Evolutionary conservation across 352 stramenopile genomes (phyloP), one percentile per base, ranked within the genome.

Genomic region (Halophytophthora batemanensis): DNA sequence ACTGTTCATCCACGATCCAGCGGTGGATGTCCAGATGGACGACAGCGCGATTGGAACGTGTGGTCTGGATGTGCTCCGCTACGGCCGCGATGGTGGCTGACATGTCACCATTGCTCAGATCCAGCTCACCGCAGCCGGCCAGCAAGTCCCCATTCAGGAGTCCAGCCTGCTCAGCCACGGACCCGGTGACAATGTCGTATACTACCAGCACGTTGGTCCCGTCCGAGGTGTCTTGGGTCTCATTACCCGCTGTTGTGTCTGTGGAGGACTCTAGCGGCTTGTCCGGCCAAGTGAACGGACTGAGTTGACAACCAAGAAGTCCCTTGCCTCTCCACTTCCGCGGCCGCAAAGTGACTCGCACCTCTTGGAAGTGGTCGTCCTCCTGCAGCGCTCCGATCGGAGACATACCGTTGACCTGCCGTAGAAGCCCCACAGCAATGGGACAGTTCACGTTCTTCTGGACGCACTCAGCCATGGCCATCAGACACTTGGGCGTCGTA

Each of bases 301-400:
- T 76, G 3, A 88, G 45, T 37, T 88, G 72, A 33, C 74, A 88
- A 0, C 77, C 77, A 2, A 88, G 66, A 2, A 88, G 51, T 0
- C 77, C 77, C 51, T 86, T 88, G 14, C 74, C 77, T 15, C 68
- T 64, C 77, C 77, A 88, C 50, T 88, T 85, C 1, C 54, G 71
- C 0, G 77, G 74, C 38, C 63, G 59, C 1, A 72, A 18, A 3
- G 59, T 49, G 7, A 64, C 52, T 11, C 23, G 43, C 2, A 53
- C 5, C 18, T 72, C 57, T 18, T 69, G 21, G 12, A 68, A 68
- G 3, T 31, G 2, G 7, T 47, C 45, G 12, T 37, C 37, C 25
- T 31, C 25, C 4, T 8, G 25, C 17, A 31, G 15, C 6, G 11
- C 8, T 13, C 17, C 28, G 1, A 5, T 35, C 40, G 18, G n/a